These are phyloP conservation scores for Phycomyces nitens DNA, from an alignment of 192 early-diverging fungal species.

Conservation along the genomic window DNA sequence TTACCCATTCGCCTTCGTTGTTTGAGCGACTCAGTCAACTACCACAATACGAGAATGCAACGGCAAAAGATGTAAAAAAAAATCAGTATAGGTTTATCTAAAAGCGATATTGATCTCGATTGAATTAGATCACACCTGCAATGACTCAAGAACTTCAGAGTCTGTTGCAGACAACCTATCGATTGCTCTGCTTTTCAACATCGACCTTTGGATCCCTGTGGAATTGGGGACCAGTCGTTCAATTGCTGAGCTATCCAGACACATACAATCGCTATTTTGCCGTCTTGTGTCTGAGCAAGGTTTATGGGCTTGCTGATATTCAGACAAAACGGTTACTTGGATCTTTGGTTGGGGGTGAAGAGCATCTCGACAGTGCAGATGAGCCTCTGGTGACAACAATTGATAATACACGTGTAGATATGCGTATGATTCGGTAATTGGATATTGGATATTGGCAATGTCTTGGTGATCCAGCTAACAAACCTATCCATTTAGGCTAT, in stretches of 20 bases:
- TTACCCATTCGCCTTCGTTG: conserved; percentile 49
- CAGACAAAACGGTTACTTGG: conserved; percentile 25
- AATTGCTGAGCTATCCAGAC: conserved; percentile 40
- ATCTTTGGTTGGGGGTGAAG: conserved; percentile 6
- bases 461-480: too few relatives aligned
- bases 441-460: too few relatives aligned
- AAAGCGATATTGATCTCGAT: too few relatives aligned
- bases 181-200: conserved; percentile 46
- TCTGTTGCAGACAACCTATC: conserved; percentile 49
- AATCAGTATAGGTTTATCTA: too few relatives aligned
- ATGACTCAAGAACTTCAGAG: conserved; percentile 32
- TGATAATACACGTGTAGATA: conserved; percentile 24
- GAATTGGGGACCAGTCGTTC: conserved; percentile 52
- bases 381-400: conserved; percentile 18
- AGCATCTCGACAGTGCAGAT: conserved; percentile 5
- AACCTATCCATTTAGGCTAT: conserved; percentile 41
- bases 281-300: conserved; percentile 42
- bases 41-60: conserved; percentile 2
- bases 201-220: conserved; percentile 48
- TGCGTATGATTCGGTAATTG: conserved; percentile 40
- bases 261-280: conserved; percentile 41
- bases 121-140: conserved; percentile 1
- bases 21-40: conserved; percentile 45
- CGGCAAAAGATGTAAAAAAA: conserved; percentile 9
- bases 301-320: conserved; percentile 47